phyloP scores from a whole-genome alignment of 2,329 filamentous ascomycete genomes.

The Trichoderma asperellum region DNA sequence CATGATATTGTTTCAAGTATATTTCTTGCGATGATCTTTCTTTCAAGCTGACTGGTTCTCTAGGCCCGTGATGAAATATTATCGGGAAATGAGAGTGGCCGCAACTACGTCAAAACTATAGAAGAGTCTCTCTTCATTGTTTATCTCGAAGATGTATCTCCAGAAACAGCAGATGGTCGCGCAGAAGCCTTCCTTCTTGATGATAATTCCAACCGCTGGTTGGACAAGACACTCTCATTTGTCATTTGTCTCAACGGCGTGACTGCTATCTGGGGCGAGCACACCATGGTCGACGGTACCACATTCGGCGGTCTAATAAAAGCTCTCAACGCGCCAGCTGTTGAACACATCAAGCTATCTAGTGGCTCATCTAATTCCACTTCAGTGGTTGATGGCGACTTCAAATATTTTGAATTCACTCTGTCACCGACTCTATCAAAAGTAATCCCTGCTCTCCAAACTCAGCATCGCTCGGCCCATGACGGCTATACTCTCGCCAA shows the following conservation, averaged over 20 bases:
- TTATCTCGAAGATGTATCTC: conserved; percentile 27
- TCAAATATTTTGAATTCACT: background rate
- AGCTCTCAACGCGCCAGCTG: background rate
- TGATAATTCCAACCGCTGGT: conserved; percentile 30
- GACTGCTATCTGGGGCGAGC: conserved; percentile 26
- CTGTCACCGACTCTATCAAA: background rate
- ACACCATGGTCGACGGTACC: conserved; percentile 29
- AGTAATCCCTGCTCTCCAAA: background rate
- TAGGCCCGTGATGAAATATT: conserved; percentile 18
- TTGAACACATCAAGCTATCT: background rate
- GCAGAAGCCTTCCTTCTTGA: background rate
- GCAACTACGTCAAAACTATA: conserved; percentile 11
- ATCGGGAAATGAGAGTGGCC: background rate
- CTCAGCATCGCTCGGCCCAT: background rate
- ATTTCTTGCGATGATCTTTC: too few species aligned
- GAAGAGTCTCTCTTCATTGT: conserved; percentile 27
- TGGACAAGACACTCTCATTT: conserved; percentile 28
- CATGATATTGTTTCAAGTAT: background rate
- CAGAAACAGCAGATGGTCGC: background rate
- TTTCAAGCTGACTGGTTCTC: background rate
- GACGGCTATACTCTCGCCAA: conserved; percentile 12
- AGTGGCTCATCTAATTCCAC: background rate
- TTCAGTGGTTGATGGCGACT: background rate
- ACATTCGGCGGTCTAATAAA: conserved; percentile 18
- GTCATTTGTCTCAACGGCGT: conserved; percentile 28